These are phyloP conservation scores for Mycena chlorophos DNA, from an alignment of 768 basidiomycete species.

Conservation along the genomic window DNA sequence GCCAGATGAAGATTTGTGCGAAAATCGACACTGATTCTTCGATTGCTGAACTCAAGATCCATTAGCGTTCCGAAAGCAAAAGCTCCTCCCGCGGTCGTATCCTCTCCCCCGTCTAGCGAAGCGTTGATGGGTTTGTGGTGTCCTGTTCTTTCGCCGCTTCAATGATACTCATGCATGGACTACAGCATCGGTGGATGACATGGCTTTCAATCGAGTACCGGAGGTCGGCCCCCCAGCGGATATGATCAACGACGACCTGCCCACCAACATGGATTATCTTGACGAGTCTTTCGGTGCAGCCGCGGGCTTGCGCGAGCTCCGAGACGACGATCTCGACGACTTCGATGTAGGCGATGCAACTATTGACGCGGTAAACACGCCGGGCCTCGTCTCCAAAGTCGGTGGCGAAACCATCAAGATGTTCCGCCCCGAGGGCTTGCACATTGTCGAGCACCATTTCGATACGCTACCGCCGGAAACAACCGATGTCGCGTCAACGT, in stretches of 20 bases:
- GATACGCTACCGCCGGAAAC: constrained; percentile 61
- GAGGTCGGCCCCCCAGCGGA: constrained; percentile 81
- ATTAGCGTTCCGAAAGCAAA: constrained; percentile 29
- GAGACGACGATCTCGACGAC: constrained; percentile 73
- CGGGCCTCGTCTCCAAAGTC: constrained; percentile 55
- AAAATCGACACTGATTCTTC: background rate
- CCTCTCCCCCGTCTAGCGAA: constrained; percentile 18
- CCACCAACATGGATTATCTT: constrained; percentile 84
- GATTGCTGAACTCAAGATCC: background rate
- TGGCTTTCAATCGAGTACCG: constrained; percentile 74
- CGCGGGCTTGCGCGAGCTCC: constrained; percentile 70
- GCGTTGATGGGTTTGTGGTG: constrained; percentile 40
- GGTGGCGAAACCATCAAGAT: constrained; percentile 88
- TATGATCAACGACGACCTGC: constrained; percentile 89
- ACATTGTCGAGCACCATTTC: constrained; percentile 73
- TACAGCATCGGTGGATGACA: constrained; percentile 75
- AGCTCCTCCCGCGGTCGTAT: constrained; percentile 35
- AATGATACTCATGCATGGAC: background rate
- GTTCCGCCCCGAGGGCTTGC: constrained; percentile 62
- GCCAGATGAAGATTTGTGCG: constrained; percentile 26
- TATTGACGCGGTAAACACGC: constrained; percentile 30
- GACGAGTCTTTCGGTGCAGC: constrained; percentile 80
- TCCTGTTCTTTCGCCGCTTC: background rate
- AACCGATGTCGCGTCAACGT: constrained; percentile 49
- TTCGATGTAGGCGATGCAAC: constrained; percentile 46